phyloP scores from a whole-genome alignment of 345 rosid genomes.

The Dovyalis caffra region DNA sequence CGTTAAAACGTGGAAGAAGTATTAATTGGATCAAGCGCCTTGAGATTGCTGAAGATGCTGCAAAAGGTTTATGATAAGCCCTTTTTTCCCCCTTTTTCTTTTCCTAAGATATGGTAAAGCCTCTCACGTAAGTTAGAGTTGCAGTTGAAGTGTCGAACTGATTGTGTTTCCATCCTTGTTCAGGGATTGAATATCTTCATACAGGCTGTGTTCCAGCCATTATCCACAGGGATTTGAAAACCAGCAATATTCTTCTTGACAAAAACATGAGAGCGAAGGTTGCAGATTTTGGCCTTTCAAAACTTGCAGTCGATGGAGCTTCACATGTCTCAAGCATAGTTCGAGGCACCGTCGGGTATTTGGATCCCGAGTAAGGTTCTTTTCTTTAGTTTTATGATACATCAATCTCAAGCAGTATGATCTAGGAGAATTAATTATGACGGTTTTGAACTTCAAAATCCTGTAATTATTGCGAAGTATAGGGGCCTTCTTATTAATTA shows the following conservation, averaged over 20 bases:
- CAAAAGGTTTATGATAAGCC: constrained; percentile 54
- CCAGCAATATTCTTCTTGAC: constrained; percentile 93
- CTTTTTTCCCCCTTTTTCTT: neutral
- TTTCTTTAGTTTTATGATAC: neutral
- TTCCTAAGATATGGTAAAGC: neutral
- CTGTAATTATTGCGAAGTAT: neutral
- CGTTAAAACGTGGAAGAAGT: constrained; percentile 53
- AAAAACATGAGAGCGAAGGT: constrained; percentile 88
- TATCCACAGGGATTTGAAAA: constrained; percentile 94
- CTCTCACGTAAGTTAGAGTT: neutral
- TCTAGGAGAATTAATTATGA: constrained; percentile 1
- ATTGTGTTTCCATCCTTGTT: constrained; percentile 12
- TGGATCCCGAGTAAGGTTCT: constrained; percentile 91
- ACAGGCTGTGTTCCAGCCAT: constrained; percentile 95
- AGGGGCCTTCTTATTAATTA: neutral
- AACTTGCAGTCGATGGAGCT: constrained; percentile 77
- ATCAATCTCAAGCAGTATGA: constrained; percentile 6
- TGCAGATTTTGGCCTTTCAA: constrained; percentile 94
- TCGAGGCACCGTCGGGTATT: constrained; percentile 97
- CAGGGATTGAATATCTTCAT: constrained; percentile 98
- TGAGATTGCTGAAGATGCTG: constrained; percentile 96
- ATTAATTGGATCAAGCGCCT: constrained; percentile 92
- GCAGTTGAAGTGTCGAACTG: constrained; percentile 9
- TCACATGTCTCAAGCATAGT: constrained; percentile 98
- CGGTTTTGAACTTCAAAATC: neutral